Evolutionary conservation across 1,284 basidiomycete species (phyloP), one percentile per base, ranked within the genome.

Genomic region (Sanghuangporus baumii): DNA sequence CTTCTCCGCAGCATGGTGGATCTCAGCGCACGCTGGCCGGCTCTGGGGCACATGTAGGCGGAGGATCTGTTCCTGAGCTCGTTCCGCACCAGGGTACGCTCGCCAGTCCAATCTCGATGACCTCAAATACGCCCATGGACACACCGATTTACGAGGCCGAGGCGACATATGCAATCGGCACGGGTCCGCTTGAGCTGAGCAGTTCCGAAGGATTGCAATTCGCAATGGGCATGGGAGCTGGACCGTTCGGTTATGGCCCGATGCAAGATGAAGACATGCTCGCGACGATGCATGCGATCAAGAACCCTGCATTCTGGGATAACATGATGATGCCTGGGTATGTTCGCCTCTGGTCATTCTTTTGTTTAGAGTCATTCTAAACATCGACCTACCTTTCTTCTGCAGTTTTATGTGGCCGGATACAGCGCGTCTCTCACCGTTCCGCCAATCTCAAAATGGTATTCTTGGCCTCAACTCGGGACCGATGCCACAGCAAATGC

Each of bases 241-340:
- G 59, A 14, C 20, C 51, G 36, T 55, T 66, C 16, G 68, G 67
- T 20, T 50, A 70, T 73, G 55, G 71, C 66, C 47, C 65, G 36
- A 62, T 69, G 31, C 57, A 60, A 36, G 83, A 83, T 16, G 78
- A 83, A 9, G 86, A 88, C 55, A 80, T 84, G 72, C 76, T 89
- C 61, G 88, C 87, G 2, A 81, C 88, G 31, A 87, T 92, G 84
- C 80, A 85, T 62, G 83, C 84, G 20, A 75, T 91, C 61, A 85
- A 87, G 67, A 89, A 85, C 61, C 85, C 85, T 1, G 79, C 76
- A 31, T 91, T 85, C 79, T 90, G 87, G 88, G 75, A 81, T 41
- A 87, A 82, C 59, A 86, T 89, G 83, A 86, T 91, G 86, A 88
- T 91, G 86, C 89, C 89, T 56, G 89, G 89, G 85, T 90, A 11